Evolutionary conservation across 169 alveolate genomes (phyloP).

Genomic region (Plasmodium gallinaceum): DNA sequence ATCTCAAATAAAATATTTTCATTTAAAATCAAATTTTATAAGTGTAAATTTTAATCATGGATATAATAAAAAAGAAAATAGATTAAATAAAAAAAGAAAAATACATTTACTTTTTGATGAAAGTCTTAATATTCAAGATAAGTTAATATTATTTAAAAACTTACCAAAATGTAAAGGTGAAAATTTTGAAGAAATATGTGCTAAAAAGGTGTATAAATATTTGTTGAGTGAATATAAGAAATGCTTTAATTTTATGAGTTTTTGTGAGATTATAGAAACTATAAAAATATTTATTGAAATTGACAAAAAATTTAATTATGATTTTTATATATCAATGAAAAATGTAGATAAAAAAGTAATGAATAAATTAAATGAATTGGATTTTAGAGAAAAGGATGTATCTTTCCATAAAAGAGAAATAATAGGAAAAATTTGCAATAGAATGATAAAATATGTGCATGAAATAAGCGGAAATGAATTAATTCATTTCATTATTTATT

Average conservation of each 20-base stretch:
- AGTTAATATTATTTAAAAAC: conserved; percentile 42
- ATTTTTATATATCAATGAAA: conserved; percentile 40
- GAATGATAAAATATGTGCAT: conserved; percentile 43
- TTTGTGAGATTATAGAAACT: conserved; percentile 43
- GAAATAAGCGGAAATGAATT: conserved; percentile 70
- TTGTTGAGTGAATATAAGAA: conserved; percentile 53
- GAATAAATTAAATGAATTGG: conserved; percentile 35
- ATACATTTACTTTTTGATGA: conserved; percentile 23
- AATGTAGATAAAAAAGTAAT: conserved; percentile 40
- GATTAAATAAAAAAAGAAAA: conserved; percentile 4
- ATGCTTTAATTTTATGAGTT: conserved; percentile 52
- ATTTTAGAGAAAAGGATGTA: conserved; percentile 56
- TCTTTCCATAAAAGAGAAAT: conserved; percentile 60
- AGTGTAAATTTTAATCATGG: conserved; percentile 42
- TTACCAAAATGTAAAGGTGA: conserved; percentile 40
- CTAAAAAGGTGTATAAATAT: conserved; percentile 38
- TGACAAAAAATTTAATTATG: conserved; percentile 27
- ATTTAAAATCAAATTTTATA: conserved; percentile 53
- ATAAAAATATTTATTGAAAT: conserved; percentile 51
- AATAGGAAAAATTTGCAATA: conserved; percentile 66
- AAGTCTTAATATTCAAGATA: conserved; percentile 33
- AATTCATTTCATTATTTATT: conserved; percentile 59
- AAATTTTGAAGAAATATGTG: conserved; percentile 37
- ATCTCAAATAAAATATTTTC: conserved; percentile 29
- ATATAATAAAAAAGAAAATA: conserved; percentile 5